These are phyloP conservation scores for Piper longum DNA, from an alignment of 164 flowering plant genomes.

Conservation along the genomic window DNA sequence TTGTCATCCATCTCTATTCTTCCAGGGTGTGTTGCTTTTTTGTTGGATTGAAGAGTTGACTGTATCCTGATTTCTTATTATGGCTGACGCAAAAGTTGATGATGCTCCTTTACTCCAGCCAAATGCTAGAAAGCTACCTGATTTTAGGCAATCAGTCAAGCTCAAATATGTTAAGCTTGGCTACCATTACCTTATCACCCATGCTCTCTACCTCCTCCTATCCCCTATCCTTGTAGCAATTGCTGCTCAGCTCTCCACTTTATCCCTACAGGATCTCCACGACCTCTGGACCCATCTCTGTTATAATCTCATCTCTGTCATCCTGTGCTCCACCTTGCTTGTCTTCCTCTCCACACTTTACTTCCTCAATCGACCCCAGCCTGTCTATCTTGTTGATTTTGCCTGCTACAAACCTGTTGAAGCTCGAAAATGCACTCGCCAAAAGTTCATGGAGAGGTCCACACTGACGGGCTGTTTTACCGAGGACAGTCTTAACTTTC, in stretches of 20 bases:
- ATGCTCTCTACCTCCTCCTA: constrained; percentile 47
- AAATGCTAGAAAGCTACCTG: constrained; percentile 35
- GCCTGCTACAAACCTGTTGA: constrained; percentile 70
- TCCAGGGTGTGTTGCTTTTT: too few relatives aligned
- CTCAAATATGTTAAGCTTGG: constrained; percentile 64
- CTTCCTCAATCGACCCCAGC: constrained; percentile 65
- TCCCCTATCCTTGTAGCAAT: constrained; percentile 34
- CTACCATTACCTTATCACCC: constrained; percentile 53
- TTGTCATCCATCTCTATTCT: too few relatives aligned
- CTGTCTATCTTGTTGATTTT: constrained; percentile 66
- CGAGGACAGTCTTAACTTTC: constrained; percentile 48
- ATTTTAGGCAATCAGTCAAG: constrained; percentile 44
- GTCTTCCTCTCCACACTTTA: constrained; percentile 59
- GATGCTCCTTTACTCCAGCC: constrained; percentile 23
- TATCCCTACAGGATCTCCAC: constrained; percentile 43
- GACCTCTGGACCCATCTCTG: constrained; percentile 50
- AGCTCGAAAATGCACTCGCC: constrained; percentile 50
- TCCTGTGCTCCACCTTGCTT: constrained; percentile 41
- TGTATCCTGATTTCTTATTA: constrained; percentile 7
- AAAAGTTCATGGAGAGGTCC: constrained; percentile 56
- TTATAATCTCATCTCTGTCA: constrained; percentile 45
- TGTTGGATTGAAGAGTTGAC: not conserved
- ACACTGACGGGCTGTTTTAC: constrained; percentile 31
- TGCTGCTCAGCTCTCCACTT: constrained; percentile 47
- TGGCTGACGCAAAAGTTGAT: constrained; percentile 28